These are phyloP conservation scores for Globisporangium heterothallicum DNA, from an alignment of 352 stramenopile species.

Conservation along the genomic window DNA sequence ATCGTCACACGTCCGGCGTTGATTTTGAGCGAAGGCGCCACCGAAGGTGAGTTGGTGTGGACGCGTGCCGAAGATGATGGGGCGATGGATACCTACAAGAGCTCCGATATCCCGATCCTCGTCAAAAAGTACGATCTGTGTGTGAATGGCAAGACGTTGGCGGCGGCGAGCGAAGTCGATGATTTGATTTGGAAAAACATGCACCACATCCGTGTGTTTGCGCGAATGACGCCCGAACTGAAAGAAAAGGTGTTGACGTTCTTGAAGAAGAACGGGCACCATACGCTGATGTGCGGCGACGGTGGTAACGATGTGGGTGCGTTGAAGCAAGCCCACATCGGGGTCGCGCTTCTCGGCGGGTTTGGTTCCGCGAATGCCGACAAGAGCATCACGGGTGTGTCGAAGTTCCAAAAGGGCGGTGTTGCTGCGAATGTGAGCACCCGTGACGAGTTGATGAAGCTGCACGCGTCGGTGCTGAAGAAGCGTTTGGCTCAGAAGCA, in stretches of 20 bases:
- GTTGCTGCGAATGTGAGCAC: conserved; percentile 34
- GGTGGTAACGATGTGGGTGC: conserved; percentile 97
- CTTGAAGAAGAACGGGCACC: conserved; percentile 90
- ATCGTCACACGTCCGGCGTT: conserved; percentile 85
- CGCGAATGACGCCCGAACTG: conserved; percentile 93
- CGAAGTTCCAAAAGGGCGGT: conserved; percentile 73
- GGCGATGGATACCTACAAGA: conserved; percentile 60
- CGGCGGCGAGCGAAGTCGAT: conserved; percentile 66
- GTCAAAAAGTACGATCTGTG: conserved; percentile 84
- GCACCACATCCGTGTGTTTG: conserved; percentile 91
- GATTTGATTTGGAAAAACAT: conserved; percentile 80
- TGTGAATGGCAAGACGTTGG: conserved; percentile 76
- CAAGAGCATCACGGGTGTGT: conserved; percentile 76
- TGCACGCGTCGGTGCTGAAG: conserved; percentile 80
- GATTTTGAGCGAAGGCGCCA: conserved; percentile 54
- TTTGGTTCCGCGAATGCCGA: conserved; percentile 84
- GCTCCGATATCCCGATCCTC: conserved; percentile 47
- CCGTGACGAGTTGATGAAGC: conserved; percentile 79
- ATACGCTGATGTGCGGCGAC: conserved; percentile 98
- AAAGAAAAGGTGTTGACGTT: conserved; percentile 96
- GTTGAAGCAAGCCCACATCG: conserved; percentile 90
- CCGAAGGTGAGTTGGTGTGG: conserved; percentile 53
- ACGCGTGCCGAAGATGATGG: conserved; percentile 76
- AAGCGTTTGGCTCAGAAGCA: conserved; percentile 69
- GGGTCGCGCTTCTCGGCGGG: conserved; percentile 72